Evolutionary conservation across 179 eudicot genomes (phyloP).

Genomic region (Corrigiola litoralis): DNA sequence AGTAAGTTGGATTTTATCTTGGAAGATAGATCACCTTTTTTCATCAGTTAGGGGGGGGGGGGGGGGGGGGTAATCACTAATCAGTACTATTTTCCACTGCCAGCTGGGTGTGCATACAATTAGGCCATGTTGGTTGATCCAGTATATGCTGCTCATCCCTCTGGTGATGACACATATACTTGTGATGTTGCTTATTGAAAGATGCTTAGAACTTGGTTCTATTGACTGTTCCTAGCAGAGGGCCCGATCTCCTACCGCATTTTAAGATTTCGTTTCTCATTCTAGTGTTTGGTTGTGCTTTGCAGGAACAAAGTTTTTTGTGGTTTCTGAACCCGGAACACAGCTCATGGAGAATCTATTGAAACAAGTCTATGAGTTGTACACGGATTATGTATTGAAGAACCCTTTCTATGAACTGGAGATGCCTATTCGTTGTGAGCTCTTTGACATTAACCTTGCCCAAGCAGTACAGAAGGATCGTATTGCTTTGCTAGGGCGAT

Average conservation of each 20-base stretch:
- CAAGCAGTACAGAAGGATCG: constrained; percentile 83
- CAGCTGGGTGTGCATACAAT: no score
- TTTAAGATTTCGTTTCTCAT: background rate
- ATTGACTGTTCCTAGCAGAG: background rate
- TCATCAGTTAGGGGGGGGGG: background rate
- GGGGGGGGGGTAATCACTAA: no score
- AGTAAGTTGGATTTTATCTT: no score
- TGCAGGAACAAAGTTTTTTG: constrained; percentile 85
- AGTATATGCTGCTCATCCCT: no score
- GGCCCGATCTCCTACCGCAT: background rate
- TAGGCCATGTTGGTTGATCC: no score
- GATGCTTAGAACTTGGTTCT: background rate
- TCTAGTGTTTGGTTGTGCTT: background rate
- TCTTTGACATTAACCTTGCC: constrained; percentile 75
- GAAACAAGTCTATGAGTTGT: constrained; percentile 72
- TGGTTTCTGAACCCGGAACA: constrained; percentile 83
- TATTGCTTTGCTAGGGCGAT: constrained; percentile 63
- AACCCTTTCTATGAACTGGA: constrained; percentile 95
- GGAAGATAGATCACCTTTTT: no score
- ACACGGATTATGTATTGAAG: constrained; percentile 86
- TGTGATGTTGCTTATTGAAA: background rate
- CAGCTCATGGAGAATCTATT: constrained; percentile 70
- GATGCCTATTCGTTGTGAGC: constrained; percentile 97
- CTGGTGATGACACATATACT: background rate
- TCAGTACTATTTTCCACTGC: no score